A percentile compares a stretch with the other conserved stretches of the same genome.
Conservation (phyloP, 2,329 filamentous ascomycete genomes). For the Fusarium vanettenii region DNA sequence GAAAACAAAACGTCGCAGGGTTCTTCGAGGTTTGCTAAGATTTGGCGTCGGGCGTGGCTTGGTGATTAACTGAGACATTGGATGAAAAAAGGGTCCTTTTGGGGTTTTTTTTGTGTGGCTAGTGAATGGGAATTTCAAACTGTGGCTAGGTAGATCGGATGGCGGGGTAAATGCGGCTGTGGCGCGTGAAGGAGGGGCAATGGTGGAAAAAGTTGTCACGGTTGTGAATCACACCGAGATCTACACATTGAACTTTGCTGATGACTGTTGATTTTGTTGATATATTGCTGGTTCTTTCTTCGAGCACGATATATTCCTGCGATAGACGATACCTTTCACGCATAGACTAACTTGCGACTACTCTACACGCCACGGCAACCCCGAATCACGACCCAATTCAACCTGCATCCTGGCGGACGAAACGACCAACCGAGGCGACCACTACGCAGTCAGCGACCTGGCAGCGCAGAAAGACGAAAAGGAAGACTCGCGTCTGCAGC, state of each 20-base stretch:
- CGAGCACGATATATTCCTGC: neutral
- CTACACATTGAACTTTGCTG: conserved; percentile 12
- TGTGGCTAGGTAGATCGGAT: conserved; percentile 22
- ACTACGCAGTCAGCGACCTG: neutral
- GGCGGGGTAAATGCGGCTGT: conserved; percentile 32
- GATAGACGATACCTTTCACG: neutral
- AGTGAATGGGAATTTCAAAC: neutral
- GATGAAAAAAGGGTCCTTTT: neutral
- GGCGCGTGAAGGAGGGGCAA: conserved; percentile 33
- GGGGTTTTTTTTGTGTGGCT: conserved; percentile 10
- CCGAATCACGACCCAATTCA: neutral
- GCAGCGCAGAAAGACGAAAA: neutral
- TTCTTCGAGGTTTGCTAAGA: neutral
- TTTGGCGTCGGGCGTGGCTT: conserved; percentile 1
- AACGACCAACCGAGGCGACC: neutral
- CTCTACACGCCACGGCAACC: neutral
- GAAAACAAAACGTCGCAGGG: neutral
- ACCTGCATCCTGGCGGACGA: conserved; percentile 23
- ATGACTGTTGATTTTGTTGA: neutral
- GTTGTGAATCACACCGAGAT: conserved; percentile 35
- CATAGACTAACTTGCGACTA: neutral
- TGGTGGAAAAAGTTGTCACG: conserved; percentile 18
- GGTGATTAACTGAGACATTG: conserved; percentile 3
- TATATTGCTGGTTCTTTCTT: neutral
- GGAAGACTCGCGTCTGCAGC: conserved; percentile 23